phyloP scores from a whole-genome alignment of 148 eudicot genomes.

The Rhododendron williamsianum region DNA sequence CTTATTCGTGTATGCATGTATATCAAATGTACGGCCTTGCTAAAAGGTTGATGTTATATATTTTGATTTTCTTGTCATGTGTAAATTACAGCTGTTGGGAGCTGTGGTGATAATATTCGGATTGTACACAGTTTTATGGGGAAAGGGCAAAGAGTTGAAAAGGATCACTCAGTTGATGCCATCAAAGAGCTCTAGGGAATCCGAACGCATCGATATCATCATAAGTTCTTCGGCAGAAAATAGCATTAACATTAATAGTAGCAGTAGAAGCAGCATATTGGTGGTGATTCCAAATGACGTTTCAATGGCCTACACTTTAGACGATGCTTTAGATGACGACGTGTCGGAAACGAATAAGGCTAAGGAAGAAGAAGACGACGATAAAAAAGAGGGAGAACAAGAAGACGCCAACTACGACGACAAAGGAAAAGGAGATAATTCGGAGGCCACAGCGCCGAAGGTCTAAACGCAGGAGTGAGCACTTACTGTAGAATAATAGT shows the following conservation, averaged over 20 bases:
- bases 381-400: background rate
- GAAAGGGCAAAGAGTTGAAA: slow-evolving; percentile 20
- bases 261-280: background rate
- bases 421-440: background rate
- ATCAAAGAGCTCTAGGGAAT: slow-evolving; percentile 7
- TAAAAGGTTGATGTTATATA: too few relatives aligned
- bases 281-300: slow-evolving; percentile 3
- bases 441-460: background rate
- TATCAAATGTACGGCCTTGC: too few relatives aligned
- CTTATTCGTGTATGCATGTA: too few relatives aligned
- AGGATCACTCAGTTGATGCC: slow-evolving; percentile 13
- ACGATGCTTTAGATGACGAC: background rate
- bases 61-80: background rate
- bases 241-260: background rate
- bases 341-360: background rate
- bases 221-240: background rate
- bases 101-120: slow-evolving; percentile 18
- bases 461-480: background rate
- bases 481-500: background rate
- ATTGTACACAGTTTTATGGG: slow-evolving; percentile 17
- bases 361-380: background rate
- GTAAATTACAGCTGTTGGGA: slow-evolving; percentile 13
- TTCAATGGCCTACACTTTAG: background rate
- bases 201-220: slow-evolving; percentile 1
- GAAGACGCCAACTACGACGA: background rate